These are phyloP conservation scores for Malassezia nana DNA, from an alignment of 1,284 basidiomycete genomes.

Conservation along the genomic window DNA sequence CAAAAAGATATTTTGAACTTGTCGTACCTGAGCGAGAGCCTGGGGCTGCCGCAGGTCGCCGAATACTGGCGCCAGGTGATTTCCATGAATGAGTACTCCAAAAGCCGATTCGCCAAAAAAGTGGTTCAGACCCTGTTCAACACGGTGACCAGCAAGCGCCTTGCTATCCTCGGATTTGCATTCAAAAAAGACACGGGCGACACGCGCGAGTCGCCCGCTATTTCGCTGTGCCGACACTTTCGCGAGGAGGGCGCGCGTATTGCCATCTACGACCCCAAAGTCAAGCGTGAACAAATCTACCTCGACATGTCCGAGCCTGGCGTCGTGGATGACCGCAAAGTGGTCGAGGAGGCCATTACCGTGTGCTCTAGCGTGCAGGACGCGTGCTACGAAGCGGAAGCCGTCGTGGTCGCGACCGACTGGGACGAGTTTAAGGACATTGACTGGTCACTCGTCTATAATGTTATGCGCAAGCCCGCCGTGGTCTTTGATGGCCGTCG, in stretches of 20 bases:
- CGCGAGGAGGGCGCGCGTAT: constrained; percentile 74
- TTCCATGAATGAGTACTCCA: constrained; percentile 47
- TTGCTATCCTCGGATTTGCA: constrained; percentile 82
- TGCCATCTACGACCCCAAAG: constrained; percentile 84
- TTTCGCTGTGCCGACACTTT: constrained; percentile 89
- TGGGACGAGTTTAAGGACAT: constrained; percentile 87
- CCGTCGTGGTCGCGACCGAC: constrained; percentile 63
- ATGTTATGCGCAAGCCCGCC: constrained; percentile 77
- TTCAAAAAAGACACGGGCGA: constrained; percentile 48
- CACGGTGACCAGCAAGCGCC: constrained; percentile 89
- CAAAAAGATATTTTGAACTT: constrained; percentile 82
- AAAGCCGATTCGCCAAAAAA: constrained; percentile 48
- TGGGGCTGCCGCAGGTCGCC: constrained; percentile 92
- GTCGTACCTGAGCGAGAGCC: constrained; percentile 79
- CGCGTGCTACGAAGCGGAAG: constrained; percentile 80
- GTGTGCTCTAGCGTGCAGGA: constrained; percentile 68
- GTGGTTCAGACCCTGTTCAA: constrained; percentile 72
- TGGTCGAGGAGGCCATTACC: constrained; percentile 72
- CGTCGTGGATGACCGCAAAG: constrained; percentile 53
- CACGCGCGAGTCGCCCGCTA: constrained; percentile 82
- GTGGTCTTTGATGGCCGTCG: constrained; percentile 72
- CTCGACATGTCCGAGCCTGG: constrained; percentile 54
- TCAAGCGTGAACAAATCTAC: constrained; percentile 53
- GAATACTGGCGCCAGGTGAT: constrained; percentile 69
- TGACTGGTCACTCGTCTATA: constrained; percentile 78